Evolutionary conservation across 1,284 basidiomycete genomes (phyloP).

Genomic region (Schizophyllum amplum): DNA sequence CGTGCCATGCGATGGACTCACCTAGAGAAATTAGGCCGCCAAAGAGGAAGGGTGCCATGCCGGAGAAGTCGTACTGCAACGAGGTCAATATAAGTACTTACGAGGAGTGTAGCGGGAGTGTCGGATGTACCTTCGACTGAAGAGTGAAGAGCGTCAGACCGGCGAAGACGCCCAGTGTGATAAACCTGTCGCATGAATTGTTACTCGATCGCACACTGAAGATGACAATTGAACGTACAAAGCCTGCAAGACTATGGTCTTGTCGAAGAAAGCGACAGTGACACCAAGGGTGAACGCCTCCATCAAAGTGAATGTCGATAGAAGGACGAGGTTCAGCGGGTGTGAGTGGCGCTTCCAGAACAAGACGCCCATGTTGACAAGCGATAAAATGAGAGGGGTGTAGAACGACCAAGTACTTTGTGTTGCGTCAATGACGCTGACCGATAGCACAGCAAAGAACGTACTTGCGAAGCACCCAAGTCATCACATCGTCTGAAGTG

Average conservation of each 20-base stretch:
- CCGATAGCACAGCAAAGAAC: conserved; percentile 11
- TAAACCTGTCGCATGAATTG: conserved; percentile 41
- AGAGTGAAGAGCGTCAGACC: conserved; percentile 83
- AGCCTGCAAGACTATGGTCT: conserved; percentile 77
- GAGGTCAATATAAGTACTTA: conserved; percentile 1
- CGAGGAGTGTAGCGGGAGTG: neutral
- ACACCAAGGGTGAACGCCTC: conserved; percentile 78
- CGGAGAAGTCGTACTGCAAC: conserved; percentile 78
- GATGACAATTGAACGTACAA: conserved; percentile 38
- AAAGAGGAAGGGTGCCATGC: conserved; percentile 80
- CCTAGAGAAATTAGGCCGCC: conserved; percentile 65
- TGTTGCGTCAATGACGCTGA: neutral
- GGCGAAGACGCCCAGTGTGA: conserved; percentile 82
- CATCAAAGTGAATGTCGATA: conserved; percentile 71
- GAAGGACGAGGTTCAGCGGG: conserved; percentile 73
- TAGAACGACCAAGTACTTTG: conserved; percentile 67
- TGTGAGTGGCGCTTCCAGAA: conserved; percentile 87
- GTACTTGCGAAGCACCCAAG: conserved; percentile 68
- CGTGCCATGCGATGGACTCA: conserved; percentile 25
- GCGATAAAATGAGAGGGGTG: conserved; percentile 64
- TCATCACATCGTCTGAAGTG: conserved; percentile 43
- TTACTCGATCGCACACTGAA: neutral
- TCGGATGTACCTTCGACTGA: conserved; percentile 58
- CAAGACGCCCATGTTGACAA: conserved; percentile 68
- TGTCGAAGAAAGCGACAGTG: conserved; percentile 70